phyloP scores from a whole-genome alignment of 169 alveolate species.

The Cardiosporidium cionae region DNA sequence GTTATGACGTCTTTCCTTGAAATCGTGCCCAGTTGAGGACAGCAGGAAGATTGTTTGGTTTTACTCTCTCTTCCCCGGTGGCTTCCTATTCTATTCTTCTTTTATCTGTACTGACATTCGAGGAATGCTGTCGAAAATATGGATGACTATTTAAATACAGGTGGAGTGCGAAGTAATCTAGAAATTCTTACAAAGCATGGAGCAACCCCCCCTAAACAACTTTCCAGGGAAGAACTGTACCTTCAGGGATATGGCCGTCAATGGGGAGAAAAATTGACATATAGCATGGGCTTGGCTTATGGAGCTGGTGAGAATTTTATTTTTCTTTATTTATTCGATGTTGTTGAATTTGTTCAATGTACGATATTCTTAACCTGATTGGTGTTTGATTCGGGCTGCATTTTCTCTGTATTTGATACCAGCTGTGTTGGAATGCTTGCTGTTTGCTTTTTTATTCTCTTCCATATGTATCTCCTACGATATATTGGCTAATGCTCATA shows the following conservation, averaged over 20 bases:
- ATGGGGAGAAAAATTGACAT: slow-evolving; percentile 51
- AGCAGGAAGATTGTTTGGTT: too few relatives aligned
- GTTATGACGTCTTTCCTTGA: too few relatives aligned
- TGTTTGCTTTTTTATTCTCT: too few relatives aligned
- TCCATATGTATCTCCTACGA: too few relatives aligned
- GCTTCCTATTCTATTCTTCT: background rate
- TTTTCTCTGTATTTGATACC: background rate
- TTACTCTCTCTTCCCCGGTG: too few relatives aligned
- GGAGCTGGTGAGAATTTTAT: slow-evolving; percentile 40
- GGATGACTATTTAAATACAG: background rate
- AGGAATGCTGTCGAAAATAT: too few relatives aligned
- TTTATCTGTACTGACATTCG: background rate
- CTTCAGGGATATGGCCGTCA: slow-evolving; percentile 45
- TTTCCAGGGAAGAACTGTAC: slow-evolving; percentile 34
- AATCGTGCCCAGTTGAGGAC: too few relatives aligned
- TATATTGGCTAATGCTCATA: too few relatives aligned
- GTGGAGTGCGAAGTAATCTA: background rate
- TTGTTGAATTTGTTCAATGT: background rate
- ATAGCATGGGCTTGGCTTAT: slow-evolving; percentile 44
- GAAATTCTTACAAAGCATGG: background rate
- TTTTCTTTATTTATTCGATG: background rate
- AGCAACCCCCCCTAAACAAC: background rate
- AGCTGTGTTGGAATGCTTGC: background rate
- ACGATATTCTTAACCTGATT: background rate
- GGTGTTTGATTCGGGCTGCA: background rate